Evolutionary conservation across 352 stramenopile species (phyloP).

Genomic region (Globisporangium emineosum): DNA sequence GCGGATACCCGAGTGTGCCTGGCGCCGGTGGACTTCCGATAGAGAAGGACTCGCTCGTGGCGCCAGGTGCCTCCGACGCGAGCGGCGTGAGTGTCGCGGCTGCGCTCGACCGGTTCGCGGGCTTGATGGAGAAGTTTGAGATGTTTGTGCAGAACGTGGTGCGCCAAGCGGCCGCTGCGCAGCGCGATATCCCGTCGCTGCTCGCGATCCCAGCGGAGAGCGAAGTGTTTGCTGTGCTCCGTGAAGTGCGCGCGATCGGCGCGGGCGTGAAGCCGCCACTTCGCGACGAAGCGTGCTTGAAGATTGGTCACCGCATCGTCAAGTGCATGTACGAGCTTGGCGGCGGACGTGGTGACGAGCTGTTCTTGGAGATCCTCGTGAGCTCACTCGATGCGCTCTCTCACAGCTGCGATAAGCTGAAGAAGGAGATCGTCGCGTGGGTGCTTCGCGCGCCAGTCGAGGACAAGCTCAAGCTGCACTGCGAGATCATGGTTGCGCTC

Average conservation of each 20-base stretch:
- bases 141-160: constrained; percentile 86
- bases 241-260: constrained; percentile 73
- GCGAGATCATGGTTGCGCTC: constrained; percentile 94
- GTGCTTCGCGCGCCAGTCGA: constrained; percentile 93
- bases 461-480: constrained; percentile 94
- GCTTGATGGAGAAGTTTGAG: constrained; percentile 85
- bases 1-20: constrained; percentile 28
- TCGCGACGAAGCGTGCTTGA: constrained; percentile 91
- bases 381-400: constrained; percentile 93
- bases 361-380: constrained; percentile 94
- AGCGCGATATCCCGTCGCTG: constrained; percentile 76
- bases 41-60: constrained; percentile 35
- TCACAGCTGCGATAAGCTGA: constrained; percentile 90
- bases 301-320: constrained; percentile 96
- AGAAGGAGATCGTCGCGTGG: constrained; percentile 93
- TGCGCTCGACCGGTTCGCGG: constrained; percentile 79
- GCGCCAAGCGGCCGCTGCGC: constrained; percentile 61
- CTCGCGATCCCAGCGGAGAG: constrained; percentile 70
- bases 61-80: constrained; percentile 21
- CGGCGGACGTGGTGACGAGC: constrained; percentile 84
- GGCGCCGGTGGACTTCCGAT: constrained; percentile 23
- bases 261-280: constrained; percentile 69
- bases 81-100: constrained; percentile 65
- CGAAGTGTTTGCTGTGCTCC: constrained; percentile 80
- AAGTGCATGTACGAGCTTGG: constrained; percentile 96